Evolutionary conservation across 2,329 filamentous ascomycete species (phyloP).

Genomic region (Aspergillus calidoustus): DNA sequence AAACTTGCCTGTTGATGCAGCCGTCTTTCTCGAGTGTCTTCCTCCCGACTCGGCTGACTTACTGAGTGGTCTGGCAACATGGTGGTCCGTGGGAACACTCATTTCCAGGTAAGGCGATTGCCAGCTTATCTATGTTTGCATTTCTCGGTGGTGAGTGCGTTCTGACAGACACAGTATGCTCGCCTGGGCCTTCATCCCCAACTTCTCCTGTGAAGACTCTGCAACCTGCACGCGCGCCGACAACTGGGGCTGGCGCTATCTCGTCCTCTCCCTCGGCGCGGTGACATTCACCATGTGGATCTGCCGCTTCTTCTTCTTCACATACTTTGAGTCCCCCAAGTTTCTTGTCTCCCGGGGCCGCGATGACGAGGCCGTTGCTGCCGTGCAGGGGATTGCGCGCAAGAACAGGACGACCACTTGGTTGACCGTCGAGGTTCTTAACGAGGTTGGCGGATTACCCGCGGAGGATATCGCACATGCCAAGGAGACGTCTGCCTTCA

Average conservation of each 20-base stretch:
- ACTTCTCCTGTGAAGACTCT: conserved; percentile 57
- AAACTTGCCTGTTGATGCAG: conserved; percentile 78
- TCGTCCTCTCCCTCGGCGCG: conserved; percentile 72
- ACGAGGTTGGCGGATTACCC: conserved; percentile 56
- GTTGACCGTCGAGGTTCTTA: conserved; percentile 72
- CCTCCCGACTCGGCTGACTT: conserved; percentile 74
- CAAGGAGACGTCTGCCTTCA: conserved; percentile 42
- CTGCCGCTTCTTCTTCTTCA: conserved; percentile 79
- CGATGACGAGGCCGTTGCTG: conserved; percentile 76
- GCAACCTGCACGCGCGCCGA: conserved; percentile 54
- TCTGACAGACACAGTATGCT: conserved; percentile 38
- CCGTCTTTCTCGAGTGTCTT: conserved; percentile 81
- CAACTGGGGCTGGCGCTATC: conserved; percentile 75
- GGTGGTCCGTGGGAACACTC: conserved; percentile 86
- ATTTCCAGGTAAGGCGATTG: conserved; percentile 53
- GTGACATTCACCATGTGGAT: conserved; percentile 78
- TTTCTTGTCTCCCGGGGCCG: conserved; percentile 77
- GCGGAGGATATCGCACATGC: conserved; percentile 43
- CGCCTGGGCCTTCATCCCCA: conserved; percentile 76
- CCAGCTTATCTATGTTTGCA: too few relatives aligned
- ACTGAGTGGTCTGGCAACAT: conserved; percentile 76
- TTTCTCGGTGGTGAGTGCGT: too few relatives aligned
- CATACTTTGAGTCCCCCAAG: conserved; percentile 83
- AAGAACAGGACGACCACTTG: conserved; percentile 72
- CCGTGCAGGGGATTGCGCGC: conserved; percentile 76